Evolutionary conservation across 169 alveolate genomes (phyloP), one percentile per base, ranked within the genome.

Genomic region (Eimeria maxima): DNA sequence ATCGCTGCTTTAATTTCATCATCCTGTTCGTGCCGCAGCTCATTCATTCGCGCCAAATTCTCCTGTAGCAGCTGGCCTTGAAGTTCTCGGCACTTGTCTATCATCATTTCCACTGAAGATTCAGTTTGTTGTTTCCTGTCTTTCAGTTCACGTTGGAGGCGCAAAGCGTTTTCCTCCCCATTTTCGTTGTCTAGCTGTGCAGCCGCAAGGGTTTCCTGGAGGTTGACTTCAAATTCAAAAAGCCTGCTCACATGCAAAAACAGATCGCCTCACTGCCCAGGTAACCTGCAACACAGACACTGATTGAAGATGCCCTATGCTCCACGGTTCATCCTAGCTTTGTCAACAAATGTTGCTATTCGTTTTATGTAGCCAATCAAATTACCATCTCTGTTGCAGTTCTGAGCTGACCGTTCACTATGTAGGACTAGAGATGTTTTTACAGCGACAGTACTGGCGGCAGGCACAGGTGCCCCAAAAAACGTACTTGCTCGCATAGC

Each of bases 121-220:
- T 87, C 93, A 29, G n/a, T 87, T 63, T 63, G 65, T 67, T 87
- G 93, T 87, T 87, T 57, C 53, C 47, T 57, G 27, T 87, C 93
- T 18, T 87, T 57, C 73, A 87, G 22, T 44, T 27, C 71, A 7
- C 50, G 93, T n/a, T 57, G 93, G n/a, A 87, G 93, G 47, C 60
- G 65, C 57, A 71, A 10, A 14, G 24, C 7, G 78, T n/a, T 42
- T 4, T 45, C 80, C 44, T 63, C 93, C 11, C 81, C 81, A 22
- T 87, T 81, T 45, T 13, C 71, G 6, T 16, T 6, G 13, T 63
- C 83, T 53, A 87, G 20, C 83, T 87, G 78, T 42, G 78, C 81
- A 1, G 47, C 29, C 16, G 93, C 81, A 29, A 87, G 81, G 0
- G 42, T 22, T 60, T 87, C 83, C 63, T 87, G 93, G 6, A 87